Percentiles rank a stretch among this genome's conserved stretches.
These are phyloP conservation scores for Ogataea neopini DNA, from an alignment of 805 yeast species.

Conservation along the genomic window DNA sequence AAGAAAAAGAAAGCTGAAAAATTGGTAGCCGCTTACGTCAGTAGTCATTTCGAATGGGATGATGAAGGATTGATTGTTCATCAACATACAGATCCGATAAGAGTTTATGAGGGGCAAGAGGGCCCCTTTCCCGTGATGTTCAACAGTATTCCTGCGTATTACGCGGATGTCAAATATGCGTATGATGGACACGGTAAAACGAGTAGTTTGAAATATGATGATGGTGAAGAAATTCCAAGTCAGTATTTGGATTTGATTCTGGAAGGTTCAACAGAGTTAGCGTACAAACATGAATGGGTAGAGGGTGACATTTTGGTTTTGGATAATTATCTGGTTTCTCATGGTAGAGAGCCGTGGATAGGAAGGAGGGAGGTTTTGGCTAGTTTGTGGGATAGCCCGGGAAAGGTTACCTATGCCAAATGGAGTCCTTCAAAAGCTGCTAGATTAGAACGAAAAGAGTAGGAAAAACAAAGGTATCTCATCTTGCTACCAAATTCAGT, in stretches of 20 bases:
- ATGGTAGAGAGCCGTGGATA: conserved; percentile 36
- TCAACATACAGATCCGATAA: conserved; percentile 30
- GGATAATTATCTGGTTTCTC: conserved; percentile 39
- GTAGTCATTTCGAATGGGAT: conserved; percentile 32
- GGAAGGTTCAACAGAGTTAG: conserved; percentile 22
- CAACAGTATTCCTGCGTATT: conserved; percentile 30
- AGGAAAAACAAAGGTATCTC: too few species aligned
- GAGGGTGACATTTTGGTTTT: conserved; percentile 37
- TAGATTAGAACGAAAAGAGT: neutral
- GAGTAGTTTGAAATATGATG: conserved; percentile 22
- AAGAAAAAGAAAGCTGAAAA: conserved; percentile 31
- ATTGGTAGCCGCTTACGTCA: conserved; percentile 25
- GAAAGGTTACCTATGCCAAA: neutral
- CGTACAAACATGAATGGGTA: conserved; percentile 35
- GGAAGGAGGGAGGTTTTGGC: conserved; percentile 36
- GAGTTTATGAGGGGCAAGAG: conserved; percentile 24
- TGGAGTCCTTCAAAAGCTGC: too few species aligned
- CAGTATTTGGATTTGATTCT: conserved; percentile 23
- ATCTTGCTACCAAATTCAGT: too few species aligned
- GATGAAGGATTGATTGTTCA: conserved; percentile 31
- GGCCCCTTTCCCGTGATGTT: conserved; percentile 26
- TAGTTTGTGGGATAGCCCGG: neutral
- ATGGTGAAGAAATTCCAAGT: conserved; percentile 22
- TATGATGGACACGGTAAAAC: conserved; percentile 13
- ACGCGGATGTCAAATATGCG: conserved; percentile 16